These are phyloP conservation scores for Pythium apleroticum DNA, from an alignment of 352 stramenopile genomes.

Conservation along the genomic window DNA sequence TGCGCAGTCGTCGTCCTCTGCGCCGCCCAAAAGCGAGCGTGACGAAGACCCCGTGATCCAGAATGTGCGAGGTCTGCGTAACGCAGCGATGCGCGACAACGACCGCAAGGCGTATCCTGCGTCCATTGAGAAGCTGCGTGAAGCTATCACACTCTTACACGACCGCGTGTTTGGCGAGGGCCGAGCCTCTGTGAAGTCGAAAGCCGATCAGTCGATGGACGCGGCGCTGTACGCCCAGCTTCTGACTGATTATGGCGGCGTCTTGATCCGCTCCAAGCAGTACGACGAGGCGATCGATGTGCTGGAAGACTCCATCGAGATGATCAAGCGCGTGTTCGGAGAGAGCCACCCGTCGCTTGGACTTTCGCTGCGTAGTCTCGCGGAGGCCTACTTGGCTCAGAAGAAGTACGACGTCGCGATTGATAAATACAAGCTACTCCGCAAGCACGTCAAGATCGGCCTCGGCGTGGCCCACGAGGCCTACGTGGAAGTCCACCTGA, in stretches of 20 bases:
- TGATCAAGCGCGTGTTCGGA: constrained; percentile 76
- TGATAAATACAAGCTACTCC: constrained; percentile 65
- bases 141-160: constrained; percentile 66
- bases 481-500: constrained; percentile 69
- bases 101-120: constrained; percentile 52
- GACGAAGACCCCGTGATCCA: constrained; percentile 69
- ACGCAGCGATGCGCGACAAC: constrained; percentile 75
- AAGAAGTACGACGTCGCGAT: constrained; percentile 72
- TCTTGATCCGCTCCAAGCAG: constrained; percentile 70
- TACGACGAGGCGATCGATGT: constrained; percentile 79
- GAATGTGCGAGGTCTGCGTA: constrained; percentile 65
- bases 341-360: constrained; percentile 79
- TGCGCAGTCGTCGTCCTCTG: constrained; percentile 17
- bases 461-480: constrained; percentile 70
- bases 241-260: constrained; percentile 76
- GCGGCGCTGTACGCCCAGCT: constrained; percentile 75
- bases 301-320: constrained; percentile 67
- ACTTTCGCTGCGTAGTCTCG: constrained; percentile 71
- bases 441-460: constrained; percentile 64
- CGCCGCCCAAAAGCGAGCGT: constrained; percentile 34
- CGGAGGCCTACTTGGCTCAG: constrained; percentile 78
- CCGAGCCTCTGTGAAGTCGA: constrained; percentile 49
- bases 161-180: constrained; percentile 63
- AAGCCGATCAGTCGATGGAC: constrained; percentile 61
- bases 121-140: constrained; percentile 62